phyloP scores from a whole-genome alignment of 164 flowering plant genomes.

The Vitis labrusca region DNA sequence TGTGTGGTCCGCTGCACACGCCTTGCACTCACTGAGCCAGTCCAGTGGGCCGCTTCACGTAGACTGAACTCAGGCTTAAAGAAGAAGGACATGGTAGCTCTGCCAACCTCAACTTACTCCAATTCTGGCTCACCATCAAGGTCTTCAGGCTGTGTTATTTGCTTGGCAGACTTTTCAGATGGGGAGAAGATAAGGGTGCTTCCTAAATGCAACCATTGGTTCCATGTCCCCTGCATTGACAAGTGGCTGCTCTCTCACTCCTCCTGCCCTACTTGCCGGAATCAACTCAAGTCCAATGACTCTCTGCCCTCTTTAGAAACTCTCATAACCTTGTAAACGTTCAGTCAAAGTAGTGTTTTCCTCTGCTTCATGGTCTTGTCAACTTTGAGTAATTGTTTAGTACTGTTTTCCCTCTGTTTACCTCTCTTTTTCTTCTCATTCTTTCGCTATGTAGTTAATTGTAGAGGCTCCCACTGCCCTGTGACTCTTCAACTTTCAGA shows the following conservation, averaged over 20 bases:
- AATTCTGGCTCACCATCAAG: conserved; percentile 10
- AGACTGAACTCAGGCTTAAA: conserved; percentile 30
- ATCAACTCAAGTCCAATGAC: conserved; percentile 11
- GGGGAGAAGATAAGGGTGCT: conserved; percentile 34
- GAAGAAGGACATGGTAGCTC: conserved; percentile 32
- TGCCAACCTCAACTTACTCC: conserved; percentile 35
- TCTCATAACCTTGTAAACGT: conserved; percentile 4
- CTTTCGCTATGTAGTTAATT: too few relatives aligned
- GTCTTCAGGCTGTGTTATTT: conserved; percentile 32
- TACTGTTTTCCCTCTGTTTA: too few relatives aligned
- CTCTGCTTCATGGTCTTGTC: too few relatives aligned
- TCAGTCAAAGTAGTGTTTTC: too few relatives aligned
- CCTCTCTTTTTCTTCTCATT: too few relatives aligned
- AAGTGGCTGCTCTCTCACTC: conserved; percentile 42
- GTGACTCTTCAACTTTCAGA: too few relatives aligned
- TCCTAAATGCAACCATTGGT: conserved; percentile 37
- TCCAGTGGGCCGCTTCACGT: conserved; percentile 25
- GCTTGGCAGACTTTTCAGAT: conserved; percentile 32
- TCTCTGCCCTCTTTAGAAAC: conserved; percentile 7
- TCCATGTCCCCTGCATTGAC: conserved; percentile 40
- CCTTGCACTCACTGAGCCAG: conserved; percentile 25
- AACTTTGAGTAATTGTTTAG: too few relatives aligned
- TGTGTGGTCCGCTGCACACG: conserved; percentile 33
- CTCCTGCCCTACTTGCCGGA: conserved; percentile 45
- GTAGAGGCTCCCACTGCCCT: too few relatives aligned